Base-by-base conservation (phyloP, 1,139 yeast species). In the Geotrichum klebahnii region DNA sequence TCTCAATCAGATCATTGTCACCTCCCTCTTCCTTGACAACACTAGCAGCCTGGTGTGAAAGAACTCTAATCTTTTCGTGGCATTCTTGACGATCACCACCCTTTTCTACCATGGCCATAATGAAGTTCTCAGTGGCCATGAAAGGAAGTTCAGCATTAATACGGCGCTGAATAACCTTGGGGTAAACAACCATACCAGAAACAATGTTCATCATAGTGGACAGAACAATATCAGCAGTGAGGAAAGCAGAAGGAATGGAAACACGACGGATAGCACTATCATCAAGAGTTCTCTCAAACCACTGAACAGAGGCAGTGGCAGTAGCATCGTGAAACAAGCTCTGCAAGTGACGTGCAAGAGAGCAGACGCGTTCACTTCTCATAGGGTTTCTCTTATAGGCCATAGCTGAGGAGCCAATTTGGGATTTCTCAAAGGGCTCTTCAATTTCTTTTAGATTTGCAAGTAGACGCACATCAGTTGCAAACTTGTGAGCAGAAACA, bases 311-410 rank as follows among this genome's bases (percentile, higher is more conserved):
- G 10, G 97, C 95, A 50, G 98, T 92, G 72, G 89, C 94, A 61
- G 92, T 84, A 48, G 97, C 95, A 69, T 92, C 97, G 66, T 78
- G 88, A 74, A 84, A 84, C 62, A 89, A 76, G 19, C 96, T 84
- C 60, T 96, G 96, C 70, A 92, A 72, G 70, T 92, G 97, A 76
- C 98, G 86, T 23, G 97, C 81, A 60, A 94, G 78, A 23, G 98
- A 92, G 74, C 99, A 92, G 55, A 92, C 97, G 70, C 99, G 84
- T 75, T 92, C 99, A 67, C 94, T 84, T 76, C 99, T 84, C 99
- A 92, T 92, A 70, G 99, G 99, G 76, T 92, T 92, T 75, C 99
- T 86, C 80, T 92, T 92, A 77, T 92, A 92, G 26, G 99, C 99
- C 99, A 92, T 92, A 39, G 98, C 98, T 53, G 90, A 80, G 19